phyloP scores from a whole-genome alignment of 2,329 filamentous ascomycete genomes.

The Neopestalotiopsis sp. region DNA sequence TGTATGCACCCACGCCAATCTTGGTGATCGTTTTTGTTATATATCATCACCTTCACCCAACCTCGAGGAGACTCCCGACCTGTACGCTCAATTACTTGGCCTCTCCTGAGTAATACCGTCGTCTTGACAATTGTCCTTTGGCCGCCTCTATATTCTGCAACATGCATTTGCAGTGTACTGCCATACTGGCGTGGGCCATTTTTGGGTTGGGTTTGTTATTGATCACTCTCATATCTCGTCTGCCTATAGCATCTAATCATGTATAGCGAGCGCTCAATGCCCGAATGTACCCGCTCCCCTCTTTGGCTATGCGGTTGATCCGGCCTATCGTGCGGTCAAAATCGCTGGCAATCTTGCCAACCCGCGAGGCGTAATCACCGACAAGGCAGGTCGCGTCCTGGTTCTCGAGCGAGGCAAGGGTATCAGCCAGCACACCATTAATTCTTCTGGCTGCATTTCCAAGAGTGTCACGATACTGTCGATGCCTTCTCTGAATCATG shows the following conservation, averaged over 20 bases:
- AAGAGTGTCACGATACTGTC: slow-evolving; percentile 27
- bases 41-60: not conserved
- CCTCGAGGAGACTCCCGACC: not conserved
- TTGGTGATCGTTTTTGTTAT: not conserved
- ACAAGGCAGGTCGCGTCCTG: slow-evolving; percentile 32
- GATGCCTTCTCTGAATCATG: slow-evolving; percentile 44
- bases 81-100: not conserved
- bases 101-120: not conserved
- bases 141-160: not conserved
- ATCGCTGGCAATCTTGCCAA: slow-evolving; percentile 29
- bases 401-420: slow-evolving; percentile 31
- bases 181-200: slow-evolving; percentile 5
- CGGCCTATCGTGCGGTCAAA: slow-evolving; percentile 23
- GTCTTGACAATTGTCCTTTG: not conserved
- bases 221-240: not conserved
- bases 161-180: not conserved
- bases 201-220: not conserved
- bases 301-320: not conserved
- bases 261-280: slow-evolving; percentile 4
- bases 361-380: slow-evolving; percentile 33
- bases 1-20: not conserved
- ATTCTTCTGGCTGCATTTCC: slow-evolving; percentile 32
- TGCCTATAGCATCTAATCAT: not conserved
- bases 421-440: slow-evolving; percentile 34
- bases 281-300: not conserved